phyloP scores from a whole-genome alignment of 305 asterid species.

The Solanum hybrid region DNA sequence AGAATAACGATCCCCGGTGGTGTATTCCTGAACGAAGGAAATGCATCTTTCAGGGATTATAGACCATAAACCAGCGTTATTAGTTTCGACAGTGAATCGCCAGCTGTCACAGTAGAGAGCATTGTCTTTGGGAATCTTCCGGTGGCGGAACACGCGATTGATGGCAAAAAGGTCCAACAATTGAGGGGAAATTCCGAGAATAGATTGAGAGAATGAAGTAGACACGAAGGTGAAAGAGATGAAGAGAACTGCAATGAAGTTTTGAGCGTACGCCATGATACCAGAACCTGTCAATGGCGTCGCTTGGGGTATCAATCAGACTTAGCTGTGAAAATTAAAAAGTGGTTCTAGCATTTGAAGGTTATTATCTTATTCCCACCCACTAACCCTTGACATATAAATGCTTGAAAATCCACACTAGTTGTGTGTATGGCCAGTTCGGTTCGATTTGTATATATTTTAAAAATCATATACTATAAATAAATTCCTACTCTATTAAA shows the following conservation, averaged over 20 bases:
- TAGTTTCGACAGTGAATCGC: slow-evolving; percentile 74
- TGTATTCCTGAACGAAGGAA: slow-evolving; percentile 45
- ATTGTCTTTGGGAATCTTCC: not conserved
- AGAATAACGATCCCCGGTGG: slow-evolving; percentile 35
- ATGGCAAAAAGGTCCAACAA: not conserved
- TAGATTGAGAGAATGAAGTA: not conserved
- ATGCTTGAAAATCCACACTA: not conserved
- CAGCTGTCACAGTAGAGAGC: slow-evolving; percentile 54
- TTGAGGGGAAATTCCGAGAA: not conserved
- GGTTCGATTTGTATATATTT: not conserved
- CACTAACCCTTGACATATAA: not conserved
- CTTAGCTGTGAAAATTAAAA: not conserved
- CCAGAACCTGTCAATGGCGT: not conserved
- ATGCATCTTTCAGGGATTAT: slow-evolving; percentile 39
- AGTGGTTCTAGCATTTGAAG: not conserved
- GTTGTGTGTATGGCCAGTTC: no score
- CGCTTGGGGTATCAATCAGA: not conserved
- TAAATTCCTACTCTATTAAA: not conserved
- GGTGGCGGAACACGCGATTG: not conserved
- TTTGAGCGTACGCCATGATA: not conserved
- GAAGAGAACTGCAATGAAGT: not conserved
- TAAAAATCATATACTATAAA: not conserved
- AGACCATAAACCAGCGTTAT: slow-evolving; percentile 53
- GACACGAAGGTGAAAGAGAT: not conserved
- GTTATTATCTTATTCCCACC: not conserved